A percentile compares a stretch with the other conserved stretches of the same genome.
phyloP scores from a whole-genome alignment of 768 basidiomycete genomes.

The Agaricus sinodeliciosus region DNA sequence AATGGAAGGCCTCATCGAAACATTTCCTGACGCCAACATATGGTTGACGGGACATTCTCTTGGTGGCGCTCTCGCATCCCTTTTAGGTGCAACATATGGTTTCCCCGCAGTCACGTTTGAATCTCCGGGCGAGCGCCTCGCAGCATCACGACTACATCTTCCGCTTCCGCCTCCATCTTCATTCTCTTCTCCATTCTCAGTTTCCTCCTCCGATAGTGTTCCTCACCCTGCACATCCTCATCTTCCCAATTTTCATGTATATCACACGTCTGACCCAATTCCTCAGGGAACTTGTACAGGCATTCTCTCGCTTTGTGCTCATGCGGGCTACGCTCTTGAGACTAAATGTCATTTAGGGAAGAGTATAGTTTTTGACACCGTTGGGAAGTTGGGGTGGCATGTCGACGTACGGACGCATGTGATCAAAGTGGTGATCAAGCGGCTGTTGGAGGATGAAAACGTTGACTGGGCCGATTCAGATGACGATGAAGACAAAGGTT shows the following conservation, averaged over 20 bases:
- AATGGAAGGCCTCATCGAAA: constrained; percentile 75
- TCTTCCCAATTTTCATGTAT: constrained; percentile 64
- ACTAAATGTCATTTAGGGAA: constrained; percentile 85
- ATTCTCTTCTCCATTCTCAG: constrained; percentile 13
- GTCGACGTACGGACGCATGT: constrained; percentile 76
- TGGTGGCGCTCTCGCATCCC: constrained; percentile 83
- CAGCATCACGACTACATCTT: constrained; percentile 79
- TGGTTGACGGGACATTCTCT: constrained; percentile 90
- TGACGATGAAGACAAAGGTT: constrained; percentile 25
- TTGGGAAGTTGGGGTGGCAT: constrained; percentile 72
- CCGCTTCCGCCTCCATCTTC: constrained; percentile 69
- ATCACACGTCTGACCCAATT: constrained; percentile 91
- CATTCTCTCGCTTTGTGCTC: constrained; percentile 65
- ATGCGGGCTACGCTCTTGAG: constrained; percentile 85
- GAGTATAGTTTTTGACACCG: constrained; percentile 85
- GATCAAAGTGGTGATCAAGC: constrained; percentile 63
- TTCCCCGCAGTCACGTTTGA: constrained; percentile 89
- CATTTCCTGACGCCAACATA: constrained; percentile 80
- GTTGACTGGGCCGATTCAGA: constrained; percentile 42
- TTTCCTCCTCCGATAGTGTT: background rate
- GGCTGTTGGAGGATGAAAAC: constrained; percentile 42
- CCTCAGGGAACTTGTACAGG: constrained; percentile 82
- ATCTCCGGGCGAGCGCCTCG: constrained; percentile 68
- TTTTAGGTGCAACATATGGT: constrained; percentile 90
- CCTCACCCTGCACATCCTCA: constrained; percentile 33